Conservation (phyloP, 75 land plant genomes). For the Sequoia sempervirens region DNA sequence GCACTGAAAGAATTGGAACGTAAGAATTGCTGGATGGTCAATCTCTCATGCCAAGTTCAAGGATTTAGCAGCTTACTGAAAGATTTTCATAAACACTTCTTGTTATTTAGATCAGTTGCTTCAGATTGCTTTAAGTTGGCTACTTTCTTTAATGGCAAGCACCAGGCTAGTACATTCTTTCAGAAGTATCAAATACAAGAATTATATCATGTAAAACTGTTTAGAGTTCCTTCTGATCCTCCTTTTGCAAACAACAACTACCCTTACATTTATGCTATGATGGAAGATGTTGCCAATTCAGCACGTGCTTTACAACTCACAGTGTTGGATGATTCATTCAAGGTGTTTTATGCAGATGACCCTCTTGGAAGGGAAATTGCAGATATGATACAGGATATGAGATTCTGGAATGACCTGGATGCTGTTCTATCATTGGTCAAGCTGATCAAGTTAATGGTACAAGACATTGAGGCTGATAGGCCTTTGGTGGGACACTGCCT, state of each 20-base stretch:
- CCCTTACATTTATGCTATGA: slow-evolving; percentile 32
- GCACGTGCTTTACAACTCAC: slow-evolving; percentile 44
- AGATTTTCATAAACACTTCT: slow-evolving; percentile 61
- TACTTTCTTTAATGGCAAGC: slow-evolving; percentile 45
- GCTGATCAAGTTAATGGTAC: slow-evolving; percentile 48
- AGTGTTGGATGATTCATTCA: slow-evolving; percentile 60
- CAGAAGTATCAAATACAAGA: slow-evolving; percentile 53
- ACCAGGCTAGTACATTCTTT: slow-evolving; percentile 39
- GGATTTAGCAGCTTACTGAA: slow-evolving; percentile 59
- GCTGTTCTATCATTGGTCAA: slow-evolving; percentile 64
- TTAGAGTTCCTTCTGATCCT: slow-evolving; percentile 40
- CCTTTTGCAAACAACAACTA: slow-evolving; percentile 15
- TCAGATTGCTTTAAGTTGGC: slow-evolving; percentile 49
- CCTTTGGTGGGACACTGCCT: slow-evolving; percentile 84
- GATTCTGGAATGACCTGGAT: slow-evolving; percentile 87
- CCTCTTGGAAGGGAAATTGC: slow-evolving; percentile 50
- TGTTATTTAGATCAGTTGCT: slow-evolving; percentile 45
- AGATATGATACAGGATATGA: slow-evolving; percentile 44
- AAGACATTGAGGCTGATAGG: slow-evolving; percentile 70
- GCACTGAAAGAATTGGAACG: slow-evolving; percentile 71
- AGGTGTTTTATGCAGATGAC: slow-evolving; percentile 55
- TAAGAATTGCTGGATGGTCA: slow-evolving; percentile 79
- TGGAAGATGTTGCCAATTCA: slow-evolving; percentile 55
- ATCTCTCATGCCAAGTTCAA: slow-evolving; percentile 73
- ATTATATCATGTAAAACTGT: slow-evolving; percentile 29